These are phyloP conservation scores for Kockiozyma suomiensis DNA, from an alignment of 805 yeast genomes.

Conservation along the genomic window DNA sequence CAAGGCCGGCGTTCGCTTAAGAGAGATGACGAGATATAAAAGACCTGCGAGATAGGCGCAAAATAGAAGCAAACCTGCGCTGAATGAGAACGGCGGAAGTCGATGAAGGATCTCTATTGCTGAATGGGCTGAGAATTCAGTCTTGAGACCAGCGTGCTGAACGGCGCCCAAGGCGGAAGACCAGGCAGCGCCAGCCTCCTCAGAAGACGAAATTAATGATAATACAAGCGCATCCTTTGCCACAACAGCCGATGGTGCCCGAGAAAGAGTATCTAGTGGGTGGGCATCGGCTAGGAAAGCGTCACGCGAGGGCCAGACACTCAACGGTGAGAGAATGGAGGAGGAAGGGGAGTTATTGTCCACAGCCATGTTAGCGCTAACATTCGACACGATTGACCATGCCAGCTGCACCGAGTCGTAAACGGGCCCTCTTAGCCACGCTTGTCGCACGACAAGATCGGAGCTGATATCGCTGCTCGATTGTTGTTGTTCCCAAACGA, in stretches of 20 bases:
- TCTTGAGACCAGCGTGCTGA: background rate
- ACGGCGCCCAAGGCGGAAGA: background rate
- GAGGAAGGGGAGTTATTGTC: background rate
- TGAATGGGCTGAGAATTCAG: background rate
- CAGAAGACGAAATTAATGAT: background rate
- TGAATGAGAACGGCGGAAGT: constrained; percentile 33
- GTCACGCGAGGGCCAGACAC: constrained; percentile 1
- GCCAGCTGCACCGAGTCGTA: background rate
- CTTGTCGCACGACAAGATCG: constrained; percentile 42
- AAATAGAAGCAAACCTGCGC: constrained; percentile 37
- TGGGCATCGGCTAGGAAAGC: background rate
- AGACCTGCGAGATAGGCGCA: constrained; percentile 37
- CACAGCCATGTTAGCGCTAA: background rate
- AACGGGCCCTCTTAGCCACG: constrained; percentile 42
- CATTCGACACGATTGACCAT: background rate
- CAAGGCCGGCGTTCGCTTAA: constrained; percentile 47
- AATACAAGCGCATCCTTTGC: constrained; percentile 27
- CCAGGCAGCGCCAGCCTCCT: background rate
- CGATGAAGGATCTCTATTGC: constrained; percentile 27
- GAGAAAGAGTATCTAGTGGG: background rate
- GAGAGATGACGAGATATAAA: constrained; percentile 43
- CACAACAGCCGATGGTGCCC: background rate
- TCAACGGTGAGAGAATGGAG: background rate
- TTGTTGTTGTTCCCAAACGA: background rate
- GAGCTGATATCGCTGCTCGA: constrained; percentile 19